These are phyloP conservation scores for Rhododendron henanense DNA, from an alignment of 148 eudicot species.

Conservation along the genomic window DNA sequence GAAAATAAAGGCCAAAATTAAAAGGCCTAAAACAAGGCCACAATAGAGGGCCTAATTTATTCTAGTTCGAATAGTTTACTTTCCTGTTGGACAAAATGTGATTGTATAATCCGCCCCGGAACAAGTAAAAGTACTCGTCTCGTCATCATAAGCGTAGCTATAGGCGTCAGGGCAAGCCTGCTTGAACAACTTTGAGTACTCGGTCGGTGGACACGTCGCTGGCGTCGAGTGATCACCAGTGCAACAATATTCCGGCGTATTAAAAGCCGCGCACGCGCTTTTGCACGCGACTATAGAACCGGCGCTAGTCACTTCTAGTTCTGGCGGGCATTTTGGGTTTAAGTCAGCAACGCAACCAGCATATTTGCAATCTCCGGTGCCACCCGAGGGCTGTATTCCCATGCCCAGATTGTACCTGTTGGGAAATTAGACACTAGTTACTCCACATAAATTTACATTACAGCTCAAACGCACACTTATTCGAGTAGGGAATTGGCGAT, in stretches of 20 bases:
- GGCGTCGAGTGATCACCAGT: conserved; percentile 58
- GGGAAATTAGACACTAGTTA: neutral
- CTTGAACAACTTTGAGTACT: conserved; percentile 67
- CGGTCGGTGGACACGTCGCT: conserved; percentile 53
- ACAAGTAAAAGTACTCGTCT: conserved; percentile 79
- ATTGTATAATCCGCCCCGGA: conserved; percentile 62
- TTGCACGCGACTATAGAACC: conserved; percentile 56
- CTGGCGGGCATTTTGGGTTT: conserved; percentile 52
- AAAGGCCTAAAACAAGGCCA: neutral
- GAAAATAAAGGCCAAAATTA: too few species aligned
- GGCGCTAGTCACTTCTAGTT: conserved; percentile 35
- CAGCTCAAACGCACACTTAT: too few species aligned
- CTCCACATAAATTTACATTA: neutral
- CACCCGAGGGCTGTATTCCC: conserved; percentile 37
- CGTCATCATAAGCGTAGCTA: conserved; percentile 84
- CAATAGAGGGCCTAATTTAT: neutral
- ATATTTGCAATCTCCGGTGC: conserved; percentile 49
- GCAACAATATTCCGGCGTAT: conserved; percentile 62
- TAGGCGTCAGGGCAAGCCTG: conserved; percentile 75
- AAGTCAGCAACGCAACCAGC: conserved; percentile 66
- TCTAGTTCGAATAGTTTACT: neutral
- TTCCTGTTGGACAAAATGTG: conserved; percentile 57
- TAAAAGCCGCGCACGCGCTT: conserved; percentile 63
- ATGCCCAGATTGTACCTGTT: conserved; percentile 43
- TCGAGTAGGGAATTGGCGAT: too few species aligned